These are phyloP conservation scores for Mortierella sp. DNA, from an alignment of 371 early-diverging fungal genomes.

Conservation along the genomic window DNA sequence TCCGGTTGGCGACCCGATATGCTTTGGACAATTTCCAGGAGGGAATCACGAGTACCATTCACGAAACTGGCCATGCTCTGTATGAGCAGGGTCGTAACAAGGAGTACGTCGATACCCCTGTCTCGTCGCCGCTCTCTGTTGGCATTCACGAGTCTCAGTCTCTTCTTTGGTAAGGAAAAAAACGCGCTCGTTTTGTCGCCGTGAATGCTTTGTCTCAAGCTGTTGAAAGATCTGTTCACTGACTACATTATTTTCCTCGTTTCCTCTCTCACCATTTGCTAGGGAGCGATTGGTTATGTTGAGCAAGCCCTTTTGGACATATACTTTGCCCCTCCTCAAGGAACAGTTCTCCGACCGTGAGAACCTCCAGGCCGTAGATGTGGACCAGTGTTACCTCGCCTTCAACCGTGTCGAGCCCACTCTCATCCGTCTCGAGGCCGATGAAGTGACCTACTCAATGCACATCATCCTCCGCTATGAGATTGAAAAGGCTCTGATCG, in stretches of 20 bases:
- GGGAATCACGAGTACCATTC: conserved; percentile 55
- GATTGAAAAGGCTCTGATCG: conserved; percentile 56
- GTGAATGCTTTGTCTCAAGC: background rate
- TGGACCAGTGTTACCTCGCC: conserved; percentile 41
- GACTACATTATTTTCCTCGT: background rate
- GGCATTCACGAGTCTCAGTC: conserved; percentile 60
- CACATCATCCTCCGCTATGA: conserved; percentile 61
- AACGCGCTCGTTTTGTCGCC: no score
- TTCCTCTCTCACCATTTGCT: background rate
- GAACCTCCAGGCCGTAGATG: conserved; percentile 26
- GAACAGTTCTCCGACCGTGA: conserved; percentile 42
- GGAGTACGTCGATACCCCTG: conserved; percentile 42
- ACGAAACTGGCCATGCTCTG: conserved; percentile 60
- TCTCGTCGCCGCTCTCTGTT: conserved; percentile 42
- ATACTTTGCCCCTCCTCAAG: conserved; percentile 45
- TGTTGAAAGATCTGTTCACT: background rate
- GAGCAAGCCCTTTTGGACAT: conserved; percentile 56
- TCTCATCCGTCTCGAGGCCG: conserved; percentile 60
- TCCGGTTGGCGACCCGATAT: conserved; percentile 62
- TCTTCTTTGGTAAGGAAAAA: conserved; percentile 13
- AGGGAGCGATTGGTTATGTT: conserved; percentile 59
- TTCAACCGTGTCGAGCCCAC: conserved; percentile 57
- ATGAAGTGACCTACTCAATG: conserved; percentile 60
- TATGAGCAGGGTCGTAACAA: conserved; percentile 59
- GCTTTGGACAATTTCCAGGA: conserved; percentile 37